Conservation (phyloP, 371 early-diverging fungal species). For the Capillidium heterosporum region DNA sequence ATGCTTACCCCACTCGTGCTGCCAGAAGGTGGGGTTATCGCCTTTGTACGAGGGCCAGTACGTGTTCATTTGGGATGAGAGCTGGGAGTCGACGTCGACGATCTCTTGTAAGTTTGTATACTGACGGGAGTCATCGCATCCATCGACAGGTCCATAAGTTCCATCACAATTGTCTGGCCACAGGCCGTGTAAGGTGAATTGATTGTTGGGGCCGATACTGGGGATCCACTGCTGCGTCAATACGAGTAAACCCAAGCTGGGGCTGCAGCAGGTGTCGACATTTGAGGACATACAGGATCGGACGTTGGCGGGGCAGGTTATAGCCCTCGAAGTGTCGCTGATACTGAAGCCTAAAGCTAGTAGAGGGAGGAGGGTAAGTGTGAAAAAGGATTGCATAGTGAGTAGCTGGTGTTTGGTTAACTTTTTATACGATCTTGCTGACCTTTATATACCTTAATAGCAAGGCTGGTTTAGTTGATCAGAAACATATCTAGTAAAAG, state of each 20-base stretch:
- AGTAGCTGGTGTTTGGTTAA: too few species aligned
- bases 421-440: too few species aligned
- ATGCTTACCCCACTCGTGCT: slow-evolving; percentile 34
- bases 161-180: slow-evolving; percentile 64
- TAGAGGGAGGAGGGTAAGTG: too few species aligned
- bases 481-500: too few species aligned
- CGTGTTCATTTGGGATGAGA: not conserved
- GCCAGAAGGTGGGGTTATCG: slow-evolving; percentile 16
- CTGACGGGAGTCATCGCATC: slow-evolving; percentile 44
- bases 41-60: slow-evolving; percentile 21
- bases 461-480: too few species aligned
- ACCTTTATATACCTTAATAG: too few species aligned
- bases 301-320: not conserved
- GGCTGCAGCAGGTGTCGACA: slow-evolving; percentile 44
- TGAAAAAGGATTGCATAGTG: too few species aligned
- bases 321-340: too few species aligned
- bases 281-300: not conserved
- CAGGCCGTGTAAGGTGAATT: slow-evolving; percentile 54
- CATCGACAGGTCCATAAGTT: slow-evolving; percentile 27
- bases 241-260: slow-evolving; percentile 40
- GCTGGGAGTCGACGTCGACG: not conserved
- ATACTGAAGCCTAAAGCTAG: too few species aligned
- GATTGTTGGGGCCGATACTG: slow-evolving; percentile 24
- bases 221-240: slow-evolving; percentile 30
- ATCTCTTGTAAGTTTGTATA: slow-evolving; percentile 12